Base-by-base conservation (phyloP, 75 land plant genomes). In the Pinus albicaulis region DNA sequence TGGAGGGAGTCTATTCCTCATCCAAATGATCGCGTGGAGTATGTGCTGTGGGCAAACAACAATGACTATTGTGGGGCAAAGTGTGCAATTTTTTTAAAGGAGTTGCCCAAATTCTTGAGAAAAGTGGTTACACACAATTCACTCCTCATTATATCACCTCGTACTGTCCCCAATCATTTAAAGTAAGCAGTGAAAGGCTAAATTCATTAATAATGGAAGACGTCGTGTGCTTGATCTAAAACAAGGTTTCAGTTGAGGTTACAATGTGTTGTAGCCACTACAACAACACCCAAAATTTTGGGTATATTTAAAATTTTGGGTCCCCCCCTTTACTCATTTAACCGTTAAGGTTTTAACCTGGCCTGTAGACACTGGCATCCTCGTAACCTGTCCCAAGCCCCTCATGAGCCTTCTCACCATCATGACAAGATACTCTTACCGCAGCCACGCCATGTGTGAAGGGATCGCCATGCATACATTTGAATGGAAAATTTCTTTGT, bases 181-280 rank as follows among this genome's bases (percentile, higher is more conserved):
- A 76, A 90, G 90, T 62, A 90, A 91, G 74, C 93, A 95, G 83
- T 95, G 98, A 83, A 91, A 91, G 65, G 84, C 95, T 64, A 96
- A 95, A 85, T 95, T 93, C 79, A 95, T 95, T 79, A 95, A 95
- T 83, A 80, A 89, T 73, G 98, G 98, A 15, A 82, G 96, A 57
- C 93, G 93, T 73, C 91, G 98, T 83, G 96, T 96, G 11, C 98
- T 93, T 7, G 96, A 93, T 72, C 95, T 95, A 24, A 95, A 95
- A 75, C 91, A 90, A 76, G 98, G 92, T 58, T 94, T 92, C 70
- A 87, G 76, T 72, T 80, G 26, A 55, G 98, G 98, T 8, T 95
- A 95, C 76, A 93, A 31, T n/a, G n/a, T n/a, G n/a, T n/a, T n/a
- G n/a, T n/a, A n/a, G n/a, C n/a, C n/a, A n/a, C n/a, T n/a, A n/a